Conservation (phyloP, 805 yeast species). For the Cyberlindnera suaveolens region DNA sequence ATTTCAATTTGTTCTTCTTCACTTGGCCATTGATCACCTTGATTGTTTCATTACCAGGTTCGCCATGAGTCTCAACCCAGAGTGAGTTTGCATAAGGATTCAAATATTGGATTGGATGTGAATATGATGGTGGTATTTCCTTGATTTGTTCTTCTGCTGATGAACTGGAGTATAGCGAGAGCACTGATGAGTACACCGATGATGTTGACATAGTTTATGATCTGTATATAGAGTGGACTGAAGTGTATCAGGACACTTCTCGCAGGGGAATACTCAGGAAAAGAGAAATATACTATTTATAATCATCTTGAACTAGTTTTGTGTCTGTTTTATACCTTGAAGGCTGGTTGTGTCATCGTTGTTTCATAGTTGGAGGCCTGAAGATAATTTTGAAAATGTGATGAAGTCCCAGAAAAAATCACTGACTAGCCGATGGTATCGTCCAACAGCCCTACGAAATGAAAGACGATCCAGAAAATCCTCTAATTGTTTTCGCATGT, state of each 20-base stretch:
- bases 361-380: constrained; percentile 3
- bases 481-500: too few species aligned
- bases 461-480: too few species aligned
- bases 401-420: too few species aligned
- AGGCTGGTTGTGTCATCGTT: constrained; percentile 4
- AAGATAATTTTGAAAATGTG: background rate
- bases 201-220: constrained; percentile 3
- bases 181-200: constrained; percentile 5
- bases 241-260: too few species aligned
- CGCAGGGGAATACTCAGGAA: too few species aligned
- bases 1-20: background rate
- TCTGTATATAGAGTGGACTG: background rate
- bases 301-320: background rate
- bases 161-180: constrained; percentile 1
- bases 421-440: too few species aligned
- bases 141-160: background rate
- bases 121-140: background rate
- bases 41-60: constrained; percentile 29
- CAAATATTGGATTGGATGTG: background rate
- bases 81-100: constrained; percentile 40
- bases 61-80: constrained; percentile 34
- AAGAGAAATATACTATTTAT: background rate
- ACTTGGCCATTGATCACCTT: constrained; percentile 17
- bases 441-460: too few species aligned
- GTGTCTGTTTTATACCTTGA: background rate